phyloP scores from a whole-genome alignment of 768 basidiomycete genomes.

The Lentinula detonsa region DNA sequence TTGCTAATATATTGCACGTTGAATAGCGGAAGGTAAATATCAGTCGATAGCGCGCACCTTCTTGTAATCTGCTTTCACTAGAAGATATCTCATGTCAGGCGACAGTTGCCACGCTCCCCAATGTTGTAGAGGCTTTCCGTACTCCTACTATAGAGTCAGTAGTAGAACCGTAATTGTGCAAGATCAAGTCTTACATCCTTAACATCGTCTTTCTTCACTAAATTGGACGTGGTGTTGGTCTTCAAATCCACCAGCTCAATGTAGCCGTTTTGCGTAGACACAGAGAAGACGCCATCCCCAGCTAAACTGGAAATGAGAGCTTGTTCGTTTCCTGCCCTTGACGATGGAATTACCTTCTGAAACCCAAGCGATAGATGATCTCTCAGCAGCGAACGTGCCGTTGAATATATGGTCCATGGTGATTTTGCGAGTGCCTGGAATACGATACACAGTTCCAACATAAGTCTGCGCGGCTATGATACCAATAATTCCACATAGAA shows the following conservation, averaged over 20 bases:
- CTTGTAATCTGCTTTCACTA: constrained; percentile 66
- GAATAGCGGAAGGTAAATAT: neutral
- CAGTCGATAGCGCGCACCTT: constrained; percentile 44
- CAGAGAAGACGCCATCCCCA: constrained; percentile 89
- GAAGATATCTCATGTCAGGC: constrained; percentile 84
- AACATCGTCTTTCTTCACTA: constrained; percentile 56
- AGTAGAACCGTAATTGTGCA: neutral
- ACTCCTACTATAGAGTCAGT: constrained; percentile 34
- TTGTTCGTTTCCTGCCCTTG: neutral
- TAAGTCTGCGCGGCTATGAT: constrained; percentile 74
- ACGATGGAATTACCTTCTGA: constrained; percentile 61
- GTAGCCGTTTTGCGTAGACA: constrained; percentile 41
- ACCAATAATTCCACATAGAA: constrained; percentile 63
- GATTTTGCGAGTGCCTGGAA: constrained; percentile 56
- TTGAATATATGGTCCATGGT: constrained; percentile 92
- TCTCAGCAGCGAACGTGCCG: constrained; percentile 65
- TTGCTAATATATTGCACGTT: constrained; percentile 46
- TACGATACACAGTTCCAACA: constrained; percentile 44
- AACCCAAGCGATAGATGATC: constrained; percentile 70
- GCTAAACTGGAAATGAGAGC: constrained; percentile 40
- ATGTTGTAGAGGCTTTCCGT: constrained; percentile 40
- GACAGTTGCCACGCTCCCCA: constrained; percentile 74
- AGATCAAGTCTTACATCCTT: constrained; percentile 46
- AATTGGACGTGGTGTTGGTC: constrained; percentile 56
- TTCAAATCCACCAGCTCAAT: constrained; percentile 82